Conservation (phyloP, 2,329 filamentous ascomycete genomes). For the Pseudogymnoascus verrucosus region DNA sequence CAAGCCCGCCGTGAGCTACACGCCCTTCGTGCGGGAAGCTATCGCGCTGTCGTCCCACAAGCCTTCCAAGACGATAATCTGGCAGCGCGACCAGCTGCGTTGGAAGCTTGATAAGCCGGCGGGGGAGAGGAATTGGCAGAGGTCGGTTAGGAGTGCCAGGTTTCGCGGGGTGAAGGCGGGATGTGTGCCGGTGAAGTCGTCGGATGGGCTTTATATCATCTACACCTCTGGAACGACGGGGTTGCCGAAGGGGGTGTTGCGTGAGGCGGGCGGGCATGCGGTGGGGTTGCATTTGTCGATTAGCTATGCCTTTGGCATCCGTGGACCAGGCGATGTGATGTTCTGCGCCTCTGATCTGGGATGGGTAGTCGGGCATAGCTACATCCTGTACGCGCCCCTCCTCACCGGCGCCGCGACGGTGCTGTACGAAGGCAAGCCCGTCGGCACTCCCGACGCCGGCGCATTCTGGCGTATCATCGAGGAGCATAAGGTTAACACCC, state of each 20-base stretch:
- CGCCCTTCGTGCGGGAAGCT: slow-evolving; percentile 67
- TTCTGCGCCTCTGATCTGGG: slow-evolving; percentile 71
- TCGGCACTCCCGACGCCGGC: slow-evolving; percentile 80
- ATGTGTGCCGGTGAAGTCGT: slow-evolving; percentile 70
- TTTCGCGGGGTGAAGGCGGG: slow-evolving; percentile 60
- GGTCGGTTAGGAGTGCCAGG: slow-evolving; percentile 61
- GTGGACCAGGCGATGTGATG: slow-evolving; percentile 75
- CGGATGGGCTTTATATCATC: slow-evolving; percentile 80
- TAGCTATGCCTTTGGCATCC: slow-evolving; percentile 72
- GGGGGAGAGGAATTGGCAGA: slow-evolving; percentile 74
- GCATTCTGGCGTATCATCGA: slow-evolving; percentile 83
- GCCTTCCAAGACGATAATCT: slow-evolving; percentile 65
- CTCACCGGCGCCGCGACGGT: slow-evolving; percentile 79
- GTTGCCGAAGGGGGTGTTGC: slow-evolving; percentile 71
- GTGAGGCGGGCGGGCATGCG: slow-evolving; percentile 78
- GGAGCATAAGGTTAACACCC: slow-evolving; percentile 73
- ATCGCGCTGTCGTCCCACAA: slow-evolving; percentile 60
- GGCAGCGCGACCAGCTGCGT: slow-evolving; percentile 69
- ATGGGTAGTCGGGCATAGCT: slow-evolving; percentile 82
- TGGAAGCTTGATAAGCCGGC: slow-evolving; percentile 64
- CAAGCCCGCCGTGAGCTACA: slow-evolving; percentile 73
- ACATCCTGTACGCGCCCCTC: slow-evolving; percentile 83
- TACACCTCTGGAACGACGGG: slow-evolving; percentile 83
- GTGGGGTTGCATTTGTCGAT: slow-evolving; percentile 79
- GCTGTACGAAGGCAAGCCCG: slow-evolving; percentile 87